These are phyloP conservation scores for Elasticomyces elasticus DNA, from an alignment of 495 filamentous ascomycete species.

Conservation along the genomic window DNA sequence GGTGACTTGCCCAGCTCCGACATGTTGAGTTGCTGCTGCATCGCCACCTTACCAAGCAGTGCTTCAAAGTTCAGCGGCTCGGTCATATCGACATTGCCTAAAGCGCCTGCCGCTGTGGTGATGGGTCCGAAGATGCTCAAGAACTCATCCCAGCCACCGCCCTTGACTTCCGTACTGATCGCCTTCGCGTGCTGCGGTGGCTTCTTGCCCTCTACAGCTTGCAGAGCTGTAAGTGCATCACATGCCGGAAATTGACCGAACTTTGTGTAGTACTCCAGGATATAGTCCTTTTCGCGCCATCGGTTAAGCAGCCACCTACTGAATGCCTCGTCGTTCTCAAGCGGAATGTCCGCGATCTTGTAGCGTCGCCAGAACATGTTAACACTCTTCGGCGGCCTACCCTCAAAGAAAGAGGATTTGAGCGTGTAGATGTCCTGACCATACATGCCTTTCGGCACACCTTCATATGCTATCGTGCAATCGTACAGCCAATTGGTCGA, in stretches of 20 bases:
- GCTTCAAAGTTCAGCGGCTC: constrained; percentile 18
- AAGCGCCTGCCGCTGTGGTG: constrained; percentile 21
- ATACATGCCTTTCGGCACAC: constrained; percentile 32
- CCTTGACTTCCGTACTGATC: constrained; percentile 33
- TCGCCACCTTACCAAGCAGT: constrained; percentile 4
- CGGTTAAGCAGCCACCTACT: constrained; percentile 34
- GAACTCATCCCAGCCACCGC: constrained; percentile 33
- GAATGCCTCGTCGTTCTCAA: constrained; percentile 31
- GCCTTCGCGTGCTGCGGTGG: constrained; percentile 17
- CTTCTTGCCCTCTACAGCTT: constrained; percentile 17
- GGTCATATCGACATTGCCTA: constrained; percentile 11
- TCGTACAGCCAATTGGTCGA: constrained; percentile 36
- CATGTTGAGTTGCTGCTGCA: constrained; percentile 15
- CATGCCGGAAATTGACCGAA: constrained; percentile 31
- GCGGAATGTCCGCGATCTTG: constrained; percentile 29
- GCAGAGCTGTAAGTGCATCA: constrained; percentile 19
- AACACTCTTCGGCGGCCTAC: constrained; percentile 35
- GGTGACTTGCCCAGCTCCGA: constrained; percentile 3
- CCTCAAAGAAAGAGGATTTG: constrained; percentile 34
- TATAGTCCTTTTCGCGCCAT: constrained; percentile 37
- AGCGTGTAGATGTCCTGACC: constrained; percentile 38
- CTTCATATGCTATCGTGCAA: constrained; percentile 37
- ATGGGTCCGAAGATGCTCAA: constrained; percentile 35
- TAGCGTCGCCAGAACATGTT: constrained; percentile 39
- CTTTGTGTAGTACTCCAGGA: constrained; percentile 32